Evolutionary conservation across 164 flowering plant genomes (phyloP).

Genomic region (Aristolochia contorta): DNA sequence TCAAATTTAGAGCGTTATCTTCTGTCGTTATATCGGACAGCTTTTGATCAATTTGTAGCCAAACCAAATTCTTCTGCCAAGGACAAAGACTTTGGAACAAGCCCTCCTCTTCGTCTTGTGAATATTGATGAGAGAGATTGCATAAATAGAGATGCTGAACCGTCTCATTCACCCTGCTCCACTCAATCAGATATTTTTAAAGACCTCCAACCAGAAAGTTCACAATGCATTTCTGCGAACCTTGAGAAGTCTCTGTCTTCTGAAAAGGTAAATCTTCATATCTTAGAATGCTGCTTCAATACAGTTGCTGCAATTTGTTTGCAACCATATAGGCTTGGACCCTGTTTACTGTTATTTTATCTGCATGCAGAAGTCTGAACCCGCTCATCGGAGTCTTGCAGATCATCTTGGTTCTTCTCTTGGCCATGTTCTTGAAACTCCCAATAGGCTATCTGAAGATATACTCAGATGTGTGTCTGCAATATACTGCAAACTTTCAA

Average conservation of each 20-base stretch:
- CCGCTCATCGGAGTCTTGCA: conserved; percentile 42
- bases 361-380: conserved; percentile 35
- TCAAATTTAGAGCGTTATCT: conserved; percentile 65
- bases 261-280: neutral
- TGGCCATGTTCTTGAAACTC: conserved; percentile 48
- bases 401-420: conserved; percentile 56
- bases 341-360: conserved; percentile 12
- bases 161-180: conserved; percentile 6
- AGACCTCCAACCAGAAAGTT: conserved; percentile 7
- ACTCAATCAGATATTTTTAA: conserved; percentile 16
- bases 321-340: neutral
- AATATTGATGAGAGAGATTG: conserved; percentile 21
- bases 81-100: conserved; percentile 28
- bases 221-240: neutral
- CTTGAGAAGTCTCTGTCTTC: neutral
- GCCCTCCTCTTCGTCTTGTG: conserved; percentile 22
- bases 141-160: conserved; percentile 17
- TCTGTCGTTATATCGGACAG: conserved; percentile 67
- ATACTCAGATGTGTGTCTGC: conserved; percentile 68
- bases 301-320: neutral
- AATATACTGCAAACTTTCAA: conserved; percentile 72
- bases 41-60: conserved; percentile 49
- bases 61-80: conserved; percentile 29
- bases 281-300: neutral
- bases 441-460: conserved; percentile 74